Base-by-base conservation (phyloP, 345 rosid genomes). In the Eutrema japonicum region DNA sequence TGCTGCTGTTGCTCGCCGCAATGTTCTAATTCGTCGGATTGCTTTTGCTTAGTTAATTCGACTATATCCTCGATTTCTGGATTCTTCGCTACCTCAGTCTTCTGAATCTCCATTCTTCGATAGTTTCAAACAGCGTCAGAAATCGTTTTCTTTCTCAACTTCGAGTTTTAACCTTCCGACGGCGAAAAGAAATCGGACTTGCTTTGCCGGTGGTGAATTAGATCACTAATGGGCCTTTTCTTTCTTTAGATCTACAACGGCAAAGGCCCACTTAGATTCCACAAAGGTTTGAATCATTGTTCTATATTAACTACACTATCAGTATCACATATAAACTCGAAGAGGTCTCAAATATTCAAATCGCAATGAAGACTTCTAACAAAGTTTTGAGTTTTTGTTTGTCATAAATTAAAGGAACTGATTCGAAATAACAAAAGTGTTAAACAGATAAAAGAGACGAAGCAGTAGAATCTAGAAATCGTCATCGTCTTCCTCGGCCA, bases 401-500 rank as follows among this genome's bases (percentile, higher is more conserved):
- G 0, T 43, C 30, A 33, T 30, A 52, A 57, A 42, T 26, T 8
- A 18, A 50, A 32, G 33, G 13, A 71, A 32, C 53, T 18, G 16
- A 35, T 6, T 14, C 46, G 30, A 66, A 40, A 58, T 22, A 58
- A 12, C 27, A 55, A 2, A 33, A 63, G 38, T 33, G 36, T 16
- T 41, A 10, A 16, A 38, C 57, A 73, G 42, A 45, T 16, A 10
- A 59, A 18, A 36, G 64, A 55, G 47, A 1, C 37, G 12, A 13
- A 4, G 30, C 4, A 33, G 55, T 13, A 68, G 26, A 36, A 68
- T 75, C 79, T 77, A 89, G 63, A 87, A 91, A 35, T 87, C 93
- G 41, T 87, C 95, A n/a, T 93, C 96, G 5, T 93, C 98, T 69
- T 93, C 92, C 83, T 93, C 97, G 0, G 92, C 92, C 65, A 93